These are phyloP conservation scores for Aureobasidium zeae DNA, from an alignment of 2,329 filamentous ascomycete genomes.

Conservation along the genomic window DNA sequence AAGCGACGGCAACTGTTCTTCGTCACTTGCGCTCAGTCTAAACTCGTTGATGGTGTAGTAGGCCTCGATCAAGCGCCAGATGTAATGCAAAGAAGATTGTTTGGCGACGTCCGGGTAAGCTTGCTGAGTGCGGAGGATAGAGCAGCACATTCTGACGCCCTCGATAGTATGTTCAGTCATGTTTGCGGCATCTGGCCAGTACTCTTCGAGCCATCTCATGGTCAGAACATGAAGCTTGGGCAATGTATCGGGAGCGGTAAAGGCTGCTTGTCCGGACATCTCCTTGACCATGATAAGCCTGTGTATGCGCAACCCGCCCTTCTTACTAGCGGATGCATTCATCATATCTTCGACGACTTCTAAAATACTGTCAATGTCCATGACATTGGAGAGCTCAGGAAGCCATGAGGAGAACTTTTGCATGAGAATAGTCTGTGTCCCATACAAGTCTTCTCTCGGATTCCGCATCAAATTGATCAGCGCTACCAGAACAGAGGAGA, in stretches of 20 bases:
- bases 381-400: slow-evolving; percentile 71
- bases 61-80: slow-evolving; percentile 13
- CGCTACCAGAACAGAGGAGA: slow-evolving; percentile 7
- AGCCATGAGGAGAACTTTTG: slow-evolving; percentile 97
- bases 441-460: slow-evolving; percentile 12
- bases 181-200: slow-evolving; percentile 71
- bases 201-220: slow-evolving; percentile 68
- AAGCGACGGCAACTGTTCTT: not conserved
- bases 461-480: slow-evolving; percentile 13
- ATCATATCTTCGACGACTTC: slow-evolving; percentile 56
- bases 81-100: slow-evolving; percentile 17
- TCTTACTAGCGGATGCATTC: slow-evolving; percentile 10
- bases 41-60: slow-evolving; percentile 15
- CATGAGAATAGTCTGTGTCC: slow-evolving; percentile 72
- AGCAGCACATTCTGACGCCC: slow-evolving; percentile 87
- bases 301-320: slow-evolving; percentile 8
- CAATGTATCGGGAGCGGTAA: slow-evolving; percentile 67
- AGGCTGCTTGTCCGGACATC: slow-evolving; percentile 73
- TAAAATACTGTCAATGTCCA: slow-evolving; percentile 75
- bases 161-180: slow-evolving; percentile 83
- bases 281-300: slow-evolving; percentile 84
- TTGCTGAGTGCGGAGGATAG: slow-evolving; percentile 74
- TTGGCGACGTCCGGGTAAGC: slow-evolving; percentile 3
- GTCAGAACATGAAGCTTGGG: slow-evolving; percentile 46
- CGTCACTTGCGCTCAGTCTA: not conserved